A percentile compares a stretch with the other conserved stretches of the same genome.
These are phyloP conservation scores for Lithospermum erythrorhizon DNA, from an alignment of 257 asterid genomes.

Conservation along the genomic window DNA sequence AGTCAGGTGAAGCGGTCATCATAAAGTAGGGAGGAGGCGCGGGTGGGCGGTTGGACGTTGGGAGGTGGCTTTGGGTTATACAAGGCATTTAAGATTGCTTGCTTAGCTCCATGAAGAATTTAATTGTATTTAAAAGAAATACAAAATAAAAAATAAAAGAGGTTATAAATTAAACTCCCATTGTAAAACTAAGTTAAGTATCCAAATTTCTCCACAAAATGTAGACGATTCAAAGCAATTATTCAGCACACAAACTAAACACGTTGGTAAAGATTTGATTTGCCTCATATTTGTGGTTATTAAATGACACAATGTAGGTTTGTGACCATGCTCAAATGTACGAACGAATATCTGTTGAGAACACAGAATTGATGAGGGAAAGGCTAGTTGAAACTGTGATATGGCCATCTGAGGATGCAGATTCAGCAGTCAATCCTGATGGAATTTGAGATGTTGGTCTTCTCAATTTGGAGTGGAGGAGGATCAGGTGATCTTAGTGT, in stretches of 20 bases:
- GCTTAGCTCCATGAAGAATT: no score
- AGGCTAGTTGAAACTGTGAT: constrained; percentile 45
- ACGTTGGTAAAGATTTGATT: neutral
- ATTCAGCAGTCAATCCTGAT: constrained; percentile 16
- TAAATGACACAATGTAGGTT: constrained; percentile 20
- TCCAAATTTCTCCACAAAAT: no score
- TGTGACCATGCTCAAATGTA: constrained; percentile 52
- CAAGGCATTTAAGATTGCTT: no score
- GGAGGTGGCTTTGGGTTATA: no score
- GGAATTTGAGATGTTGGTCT: constrained; percentile 7
- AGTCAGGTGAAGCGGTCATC: no score
- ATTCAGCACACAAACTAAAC: neutral
- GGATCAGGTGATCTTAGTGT: neutral
- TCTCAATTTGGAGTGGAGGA: neutral
- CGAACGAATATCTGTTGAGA: constrained; percentile 44
- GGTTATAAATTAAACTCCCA: no score
- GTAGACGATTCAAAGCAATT: no score
- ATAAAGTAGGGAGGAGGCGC: no score
- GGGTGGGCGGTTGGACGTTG: no score
- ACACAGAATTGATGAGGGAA: constrained; percentile 58
- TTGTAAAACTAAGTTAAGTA: no score
- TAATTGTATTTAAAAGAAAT: no score
- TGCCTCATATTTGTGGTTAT: neutral
- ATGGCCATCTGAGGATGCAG: constrained; percentile 49
- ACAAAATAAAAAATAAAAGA: no score